Percentiles rank a stretch among this genome's conserved stretches.
These are phyloP conservation scores for Prunella vulgaris DNA, from an alignment of 257 asterid species.

Conservation along the genomic window DNA sequence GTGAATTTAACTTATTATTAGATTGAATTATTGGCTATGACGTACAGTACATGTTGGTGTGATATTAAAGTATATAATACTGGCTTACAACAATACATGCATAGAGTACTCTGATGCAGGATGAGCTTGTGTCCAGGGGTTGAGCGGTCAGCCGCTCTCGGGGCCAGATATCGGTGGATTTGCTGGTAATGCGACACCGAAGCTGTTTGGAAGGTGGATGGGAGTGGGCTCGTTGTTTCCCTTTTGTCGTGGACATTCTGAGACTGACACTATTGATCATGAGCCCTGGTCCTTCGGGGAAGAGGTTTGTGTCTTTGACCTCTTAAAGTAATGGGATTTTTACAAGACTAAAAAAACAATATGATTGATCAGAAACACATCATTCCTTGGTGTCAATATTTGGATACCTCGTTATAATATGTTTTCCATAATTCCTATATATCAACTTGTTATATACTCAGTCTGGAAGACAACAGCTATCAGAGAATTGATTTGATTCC, in stretches of 20 bases:
- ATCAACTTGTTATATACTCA: too few relatives aligned
- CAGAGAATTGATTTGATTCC: background rate
- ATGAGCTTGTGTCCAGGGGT: conserved; percentile 51
- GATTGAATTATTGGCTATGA: background rate
- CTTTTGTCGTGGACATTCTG: conserved; percentile 96
- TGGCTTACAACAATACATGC: background rate
- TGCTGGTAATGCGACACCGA: conserved; percentile 93
- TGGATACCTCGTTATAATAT: background rate
- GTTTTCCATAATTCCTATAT: background rate
- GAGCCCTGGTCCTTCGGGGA: conserved; percentile 99
- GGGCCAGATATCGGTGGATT: conserved; percentile 99
- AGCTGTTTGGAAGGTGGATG: conserved; percentile 98
- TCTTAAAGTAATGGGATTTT: background rate
- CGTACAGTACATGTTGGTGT: background rate
- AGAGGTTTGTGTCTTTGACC: conserved; percentile 54
- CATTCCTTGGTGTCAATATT: background rate
- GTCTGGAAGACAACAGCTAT: background rate
- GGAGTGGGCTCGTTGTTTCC: conserved; percentile 94
- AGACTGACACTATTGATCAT: conserved; percentile 65
- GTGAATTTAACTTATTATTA: background rate
- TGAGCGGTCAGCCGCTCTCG: conserved; percentile 89
- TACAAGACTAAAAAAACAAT: too few relatives aligned
- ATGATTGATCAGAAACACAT: background rate
- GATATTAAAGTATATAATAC: background rate
- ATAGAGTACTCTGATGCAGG: conserved; percentile 10